These are phyloP conservation scores for Saccharum officinarum DNA, from an alignment of 176 grass and related monocot species.

Conservation along the genomic window DNA sequence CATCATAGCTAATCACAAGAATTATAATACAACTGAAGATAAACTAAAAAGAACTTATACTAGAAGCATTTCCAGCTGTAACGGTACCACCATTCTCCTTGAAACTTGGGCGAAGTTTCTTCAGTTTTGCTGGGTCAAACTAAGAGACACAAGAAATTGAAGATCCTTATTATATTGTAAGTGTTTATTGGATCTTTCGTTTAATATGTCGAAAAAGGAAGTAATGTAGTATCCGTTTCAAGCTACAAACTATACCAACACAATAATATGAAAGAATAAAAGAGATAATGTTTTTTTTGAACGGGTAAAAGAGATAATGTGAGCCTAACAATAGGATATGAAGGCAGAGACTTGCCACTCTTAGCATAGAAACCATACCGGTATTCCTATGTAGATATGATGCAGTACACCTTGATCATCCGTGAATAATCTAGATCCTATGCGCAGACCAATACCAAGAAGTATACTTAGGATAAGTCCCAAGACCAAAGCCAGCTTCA, in stretches of 20 bases:
- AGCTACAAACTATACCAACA: background rate
- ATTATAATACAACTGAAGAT: background rate
- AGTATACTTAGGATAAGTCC: constrained; percentile 60
- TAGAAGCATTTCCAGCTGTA: constrained; percentile 97
- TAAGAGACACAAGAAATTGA: constrained; percentile 26
- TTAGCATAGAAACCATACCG: constrained; percentile 52
- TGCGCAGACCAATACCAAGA: constrained; percentile 61
- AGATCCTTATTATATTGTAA: no score
- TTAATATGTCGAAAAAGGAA: no score
- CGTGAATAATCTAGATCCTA: constrained; percentile 78
- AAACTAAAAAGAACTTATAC: background rate
- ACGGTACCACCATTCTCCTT: constrained; percentile 83
- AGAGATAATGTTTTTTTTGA: background rate
- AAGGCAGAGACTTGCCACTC: background rate
- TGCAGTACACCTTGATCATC: constrained; percentile 50
- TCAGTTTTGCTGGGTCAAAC: constrained; percentile 90
- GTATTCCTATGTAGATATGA: constrained; percentile 69
- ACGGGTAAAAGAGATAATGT: no score
- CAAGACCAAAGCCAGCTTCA: constrained; percentile 68
- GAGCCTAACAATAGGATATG: constrained; percentile 12
- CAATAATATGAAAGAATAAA: background rate
- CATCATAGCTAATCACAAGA: background rate
- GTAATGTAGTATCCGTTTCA: background rate
- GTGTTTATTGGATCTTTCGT: no score
- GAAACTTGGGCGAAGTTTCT: constrained; percentile 93